A percentile compares a stretch with the other conserved stretches of the same genome.
Evolutionary conservation across 495 filamentous ascomycete genomes (phyloP).

Genomic region (Penicillium herquei): DNA sequence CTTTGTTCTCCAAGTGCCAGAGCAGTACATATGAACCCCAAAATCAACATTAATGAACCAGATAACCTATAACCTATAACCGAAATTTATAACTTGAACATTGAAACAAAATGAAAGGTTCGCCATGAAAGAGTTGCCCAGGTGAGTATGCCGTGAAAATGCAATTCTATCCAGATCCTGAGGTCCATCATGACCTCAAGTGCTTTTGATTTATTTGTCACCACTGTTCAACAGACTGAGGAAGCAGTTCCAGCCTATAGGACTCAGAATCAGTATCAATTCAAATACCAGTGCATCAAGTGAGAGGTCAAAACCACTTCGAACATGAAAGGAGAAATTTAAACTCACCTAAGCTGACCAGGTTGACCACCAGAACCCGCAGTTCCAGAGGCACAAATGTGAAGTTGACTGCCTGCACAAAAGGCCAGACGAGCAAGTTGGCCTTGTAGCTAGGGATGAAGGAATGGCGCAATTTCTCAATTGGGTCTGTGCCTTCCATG

Average conservation of each 20-base stretch:
- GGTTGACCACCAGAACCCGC: conserved; percentile 83
- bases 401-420: conserved; percentile 89
- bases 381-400: conserved; percentile 83
- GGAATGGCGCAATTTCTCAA: conserved; percentile 66
- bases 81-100: too few relatives aligned
- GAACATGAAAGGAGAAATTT: neutral
- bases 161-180: too few relatives aligned
- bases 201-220: conserved; percentile 30
- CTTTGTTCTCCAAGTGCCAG: too few relatives aligned
- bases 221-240: conserved; percentile 78
- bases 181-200: neutral
- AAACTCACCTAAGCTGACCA: conserved; percentile 69
- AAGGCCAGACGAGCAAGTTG: conserved; percentile 93
- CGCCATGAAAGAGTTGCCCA: neutral
- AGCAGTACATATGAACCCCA: too few relatives aligned
- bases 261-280: conserved; percentile 20
- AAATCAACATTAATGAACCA: too few relatives aligned
- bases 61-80: too few relatives aligned
- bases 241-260: conserved; percentile 92
- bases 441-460: conserved; percentile 70
- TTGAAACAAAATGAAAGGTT: neutral
- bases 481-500: conserved; percentile 72
- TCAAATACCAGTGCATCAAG: too few relatives aligned
- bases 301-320: too few relatives aligned
- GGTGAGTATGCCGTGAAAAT: too few relatives aligned